A percentile compares a stretch with the other conserved stretches of the same genome.
Evolutionary conservation across 2,329 filamentous ascomycete species (phyloP).

Genomic region (Nemania bipapillata): DNA sequence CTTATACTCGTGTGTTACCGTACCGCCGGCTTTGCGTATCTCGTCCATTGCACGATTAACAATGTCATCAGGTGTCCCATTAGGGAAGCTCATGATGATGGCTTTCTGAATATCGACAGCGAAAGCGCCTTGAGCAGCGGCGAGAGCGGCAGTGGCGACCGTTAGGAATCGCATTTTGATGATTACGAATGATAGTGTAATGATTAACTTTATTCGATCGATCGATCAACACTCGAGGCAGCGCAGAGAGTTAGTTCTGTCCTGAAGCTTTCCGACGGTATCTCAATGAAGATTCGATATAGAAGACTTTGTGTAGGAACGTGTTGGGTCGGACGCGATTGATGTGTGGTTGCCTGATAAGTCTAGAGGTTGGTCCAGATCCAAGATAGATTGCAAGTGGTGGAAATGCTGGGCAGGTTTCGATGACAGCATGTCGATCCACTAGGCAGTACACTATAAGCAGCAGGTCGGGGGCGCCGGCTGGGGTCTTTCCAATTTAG

Average conservation of each 20-base stretch:
- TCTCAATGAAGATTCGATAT: no score
- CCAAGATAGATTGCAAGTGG: neutral
- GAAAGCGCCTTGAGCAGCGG: slow-evolving; percentile 67
- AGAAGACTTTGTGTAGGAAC: neutral
- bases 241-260: neutral
- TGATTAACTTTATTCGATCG: slow-evolving; percentile 25
- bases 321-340: neutral
- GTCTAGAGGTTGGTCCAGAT: neutral
- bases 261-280: no score
- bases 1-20: slow-evolving; percentile 81
- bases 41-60: slow-evolving; percentile 76
- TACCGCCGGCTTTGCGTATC: slow-evolving; percentile 75
- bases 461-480: slow-evolving; percentile 4
- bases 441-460: neutral
- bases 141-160: slow-evolving; percentile 65
- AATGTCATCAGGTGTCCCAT: slow-evolving; percentile 73
- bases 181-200: slow-evolving; percentile 22
- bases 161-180: slow-evolving; percentile 71
- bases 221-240: neutral
- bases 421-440: slow-evolving; percentile 23
- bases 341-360: slow-evolving; percentile 21
- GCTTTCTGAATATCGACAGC: slow-evolving; percentile 75
- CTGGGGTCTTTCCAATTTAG: slow-evolving; percentile 30
- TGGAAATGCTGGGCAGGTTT: slow-evolving; percentile 5
- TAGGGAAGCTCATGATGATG: slow-evolving; percentile 81